Base-by-base conservation (phyloP, 805 yeast genomes). In the Candida sithepensis region DNA sequence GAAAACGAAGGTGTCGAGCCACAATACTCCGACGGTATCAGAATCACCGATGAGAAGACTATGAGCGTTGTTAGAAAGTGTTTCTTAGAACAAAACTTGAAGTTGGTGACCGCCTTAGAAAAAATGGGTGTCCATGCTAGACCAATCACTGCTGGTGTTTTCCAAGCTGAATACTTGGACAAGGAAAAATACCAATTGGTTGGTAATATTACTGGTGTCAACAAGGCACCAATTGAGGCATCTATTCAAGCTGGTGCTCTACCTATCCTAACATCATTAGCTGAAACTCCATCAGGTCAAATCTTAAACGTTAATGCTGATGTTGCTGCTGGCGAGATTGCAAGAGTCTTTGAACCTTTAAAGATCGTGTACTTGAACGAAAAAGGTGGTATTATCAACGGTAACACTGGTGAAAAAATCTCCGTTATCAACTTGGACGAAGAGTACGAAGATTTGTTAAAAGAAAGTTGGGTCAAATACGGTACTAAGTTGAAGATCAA, bases 61-160 rank as follows among this genome's bases (percentile, higher is more conserved):
- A 94, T 94, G 98, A 77, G 87, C 51, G 97, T 94, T 24, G 99
- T 95, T 39, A 85, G 99, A 70, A 81, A 84, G 61, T 91, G 97
- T 67, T 94, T 94, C 73, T 71, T 94, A 55, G 97, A 94, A 70
- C 99, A 94, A 70, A 94, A 94, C 72, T 79, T 95, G 65, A 85
- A 90, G 62, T 77, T 94, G 44, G 99, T 94, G 21, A 92, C 96
- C 42, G 98, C 99, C 21, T 77, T 94, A 50, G 99, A 94, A 70
- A 82, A 86, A 65, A 81, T 89, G 81, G 99, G 99, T 41, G 99
- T 94, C 47, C 91, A 91, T 54, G 99, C 99, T 14, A 82, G 99
- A 69, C 99, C 99, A 48, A 92, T 94, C 60, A 94, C 97, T 22
- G 92, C 96, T 36, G 99, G 99, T 61, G 98, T 94, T 16, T 94